A percentile compares a stretch with the other conserved stretches of the same genome.
Conservation (phyloP, 139 green algal genomes). For the Tetratostichococcus sp. region DNA sequence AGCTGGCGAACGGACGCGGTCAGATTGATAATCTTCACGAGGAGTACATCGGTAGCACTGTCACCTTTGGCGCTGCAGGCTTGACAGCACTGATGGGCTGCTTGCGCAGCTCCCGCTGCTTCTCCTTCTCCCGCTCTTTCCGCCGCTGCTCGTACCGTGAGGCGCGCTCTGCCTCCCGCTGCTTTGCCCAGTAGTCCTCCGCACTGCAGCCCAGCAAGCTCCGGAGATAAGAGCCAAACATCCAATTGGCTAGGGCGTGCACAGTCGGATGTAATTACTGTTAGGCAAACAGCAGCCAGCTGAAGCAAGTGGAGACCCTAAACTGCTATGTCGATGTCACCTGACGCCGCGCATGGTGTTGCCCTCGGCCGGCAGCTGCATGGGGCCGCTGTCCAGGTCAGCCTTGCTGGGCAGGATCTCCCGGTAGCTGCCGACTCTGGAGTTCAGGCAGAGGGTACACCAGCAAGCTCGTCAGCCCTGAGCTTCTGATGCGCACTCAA, state of each 20-base stretch:
- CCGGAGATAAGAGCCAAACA: no score
- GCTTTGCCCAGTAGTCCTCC: not conserved
- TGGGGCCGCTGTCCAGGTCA: not conserved
- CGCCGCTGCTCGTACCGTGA: not conserved
- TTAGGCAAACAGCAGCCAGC: no score
- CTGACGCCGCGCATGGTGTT: constrained; percentile 36
- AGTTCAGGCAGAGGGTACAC: not conserved
- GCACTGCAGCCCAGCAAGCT: not conserved
- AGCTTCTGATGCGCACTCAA: no score
- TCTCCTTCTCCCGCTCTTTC: constrained; percentile 8
- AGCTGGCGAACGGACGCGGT: no score
- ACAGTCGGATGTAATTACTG: no score
- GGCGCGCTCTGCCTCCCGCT: not conserved
- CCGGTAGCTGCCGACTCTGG: not conserved
- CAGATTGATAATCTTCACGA: no score
- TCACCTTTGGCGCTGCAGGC: not conserved
- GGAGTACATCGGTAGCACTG: no score
- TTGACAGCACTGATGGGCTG: not conserved
- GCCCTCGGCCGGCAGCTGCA: constrained; percentile 39
- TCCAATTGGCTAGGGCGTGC: no score
- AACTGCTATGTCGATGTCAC: not conserved
- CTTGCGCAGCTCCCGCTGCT: not conserved
- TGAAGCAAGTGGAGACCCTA: no score
- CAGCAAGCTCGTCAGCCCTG: not conserved
- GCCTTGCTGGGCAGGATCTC: not conserved